phyloP scores from a whole-genome alignment of 345 rosid genomes.

The Ricinus communis region DNA sequence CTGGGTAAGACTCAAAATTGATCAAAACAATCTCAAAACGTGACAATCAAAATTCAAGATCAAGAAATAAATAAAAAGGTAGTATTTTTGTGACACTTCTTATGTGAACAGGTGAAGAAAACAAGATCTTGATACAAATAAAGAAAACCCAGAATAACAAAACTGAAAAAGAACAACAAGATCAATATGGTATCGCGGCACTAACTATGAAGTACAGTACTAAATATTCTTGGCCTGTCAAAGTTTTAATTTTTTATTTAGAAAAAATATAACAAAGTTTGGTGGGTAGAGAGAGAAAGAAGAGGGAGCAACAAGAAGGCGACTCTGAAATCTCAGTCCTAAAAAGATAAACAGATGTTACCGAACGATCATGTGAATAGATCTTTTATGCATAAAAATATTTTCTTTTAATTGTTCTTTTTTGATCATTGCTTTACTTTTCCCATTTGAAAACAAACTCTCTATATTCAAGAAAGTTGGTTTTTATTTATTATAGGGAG shows the following conservation, averaged over 20 bases:
- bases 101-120: not conserved
- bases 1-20: slow-evolving; percentile 1
- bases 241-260: not conserved
- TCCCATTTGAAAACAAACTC: slow-evolving; percentile 7
- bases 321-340: slow-evolving; percentile 41
- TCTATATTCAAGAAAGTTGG: slow-evolving; percentile 20
- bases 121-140: not conserved
- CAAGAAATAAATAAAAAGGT: slow-evolving; percentile 7
- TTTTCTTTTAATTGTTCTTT: no score
- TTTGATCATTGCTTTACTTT: slow-evolving; percentile 13
- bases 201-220: not conserved
- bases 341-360: not conserved
- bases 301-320: not conserved
- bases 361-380: slow-evolving; percentile 29
- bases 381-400: not conserved
- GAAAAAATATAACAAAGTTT: not conserved
- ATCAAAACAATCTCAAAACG: not conserved
- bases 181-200: not conserved
- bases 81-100: not conserved
- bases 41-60: slow-evolving; percentile 1
- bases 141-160: not conserved
- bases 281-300: slow-evolving; percentile 8
- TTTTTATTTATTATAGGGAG: not conserved
- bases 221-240: not conserved
- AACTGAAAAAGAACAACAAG: not conserved